Conservation (phyloP, 306 rosid species). For the Macrotyloma uniflorum region DNA sequence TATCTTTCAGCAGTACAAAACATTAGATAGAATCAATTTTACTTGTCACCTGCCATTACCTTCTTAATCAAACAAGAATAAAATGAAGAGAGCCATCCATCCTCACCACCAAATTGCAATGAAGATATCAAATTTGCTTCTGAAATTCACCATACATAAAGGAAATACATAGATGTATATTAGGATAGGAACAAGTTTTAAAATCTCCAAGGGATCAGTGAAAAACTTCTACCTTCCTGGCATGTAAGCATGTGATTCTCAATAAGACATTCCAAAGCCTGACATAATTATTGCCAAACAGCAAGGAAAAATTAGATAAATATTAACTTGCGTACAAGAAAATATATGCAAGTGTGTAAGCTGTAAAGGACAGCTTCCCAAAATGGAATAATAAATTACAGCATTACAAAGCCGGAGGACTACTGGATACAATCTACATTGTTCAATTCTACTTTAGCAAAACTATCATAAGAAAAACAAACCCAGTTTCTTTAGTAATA, state of each 20-base stretch:
- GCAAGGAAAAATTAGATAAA: slow-evolving; percentile 33
- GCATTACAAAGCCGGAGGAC: slow-evolving; percentile 11
- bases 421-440: neutral
- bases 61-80: slow-evolving; percentile 91
- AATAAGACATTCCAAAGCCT: slow-evolving; percentile 97
- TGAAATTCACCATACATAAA: slow-evolving; percentile 51
- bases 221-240: slow-evolving; percentile 72
- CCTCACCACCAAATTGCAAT: slow-evolving; percentile 84
- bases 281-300: slow-evolving; percentile 39
- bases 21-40: slow-evolving; percentile 28
- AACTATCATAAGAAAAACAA: slow-evolving; percentile 18
- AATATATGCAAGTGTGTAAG: neutral
- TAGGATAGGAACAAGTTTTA: slow-evolving; percentile 35
- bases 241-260: slow-evolving; percentile 96
- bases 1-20: slow-evolving; percentile 30
- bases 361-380: slow-evolving; percentile 4
- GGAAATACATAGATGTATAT: slow-evolving; percentile 19
- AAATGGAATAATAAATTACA: neutral
- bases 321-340: neutral
- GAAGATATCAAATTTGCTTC: slow-evolving; percentile 82
- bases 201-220: slow-evolving; percentile 8
- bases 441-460: slow-evolving; percentile 22
- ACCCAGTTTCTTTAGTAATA: neutral
- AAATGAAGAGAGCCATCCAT: slow-evolving; percentile 93
- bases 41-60: slow-evolving; percentile 50